Conservation (phyloP, 148 eudicot genomes). For the Polygonum aviculare region DNA sequence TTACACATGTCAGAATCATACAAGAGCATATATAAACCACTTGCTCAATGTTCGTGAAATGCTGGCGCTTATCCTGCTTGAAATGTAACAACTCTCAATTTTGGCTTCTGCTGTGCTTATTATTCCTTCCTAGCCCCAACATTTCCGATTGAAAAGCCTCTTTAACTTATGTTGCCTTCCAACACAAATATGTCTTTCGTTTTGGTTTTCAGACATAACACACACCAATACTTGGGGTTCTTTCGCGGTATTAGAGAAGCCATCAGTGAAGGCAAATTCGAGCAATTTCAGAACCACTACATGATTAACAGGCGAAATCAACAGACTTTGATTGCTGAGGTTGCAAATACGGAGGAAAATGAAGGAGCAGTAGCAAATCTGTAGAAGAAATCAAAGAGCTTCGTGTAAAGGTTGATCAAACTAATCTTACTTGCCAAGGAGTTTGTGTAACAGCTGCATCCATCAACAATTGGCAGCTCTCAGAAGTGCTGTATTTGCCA, state of each 20-base stretch:
- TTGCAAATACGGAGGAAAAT: background rate
- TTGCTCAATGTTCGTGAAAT: constrained; percentile 72
- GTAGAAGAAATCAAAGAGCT: too few species aligned
- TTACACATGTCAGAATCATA: constrained; percentile 75
- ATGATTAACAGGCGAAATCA: constrained; percentile 30
- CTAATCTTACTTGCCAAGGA: too few species aligned
- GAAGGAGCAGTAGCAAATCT: too few species aligned
- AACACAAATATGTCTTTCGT: background rate
- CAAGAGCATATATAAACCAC: constrained; percentile 74
- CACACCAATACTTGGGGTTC: constrained; percentile 73
- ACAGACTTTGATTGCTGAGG: constrained; percentile 14
- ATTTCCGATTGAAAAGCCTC: background rate
- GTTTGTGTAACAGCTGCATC: too few species aligned
- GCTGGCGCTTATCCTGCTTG: constrained; percentile 70
- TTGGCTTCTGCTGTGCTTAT: background rate
- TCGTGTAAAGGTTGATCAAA: too few species aligned
- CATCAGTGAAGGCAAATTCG: constrained; percentile 43
- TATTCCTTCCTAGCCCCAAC: background rate
- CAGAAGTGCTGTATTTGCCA: too few species aligned
- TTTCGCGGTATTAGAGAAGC: constrained; percentile 57
- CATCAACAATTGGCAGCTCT: too few species aligned
- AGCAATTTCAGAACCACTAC: constrained; percentile 40
- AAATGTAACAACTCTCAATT: constrained; percentile 36
- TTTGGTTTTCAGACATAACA: constrained; percentile 55
- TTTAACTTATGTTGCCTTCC: background rate